Evolutionary conservation across 371 early-diverging fungal species (phyloP).

Genomic region (Coemansia sp.): DNA sequence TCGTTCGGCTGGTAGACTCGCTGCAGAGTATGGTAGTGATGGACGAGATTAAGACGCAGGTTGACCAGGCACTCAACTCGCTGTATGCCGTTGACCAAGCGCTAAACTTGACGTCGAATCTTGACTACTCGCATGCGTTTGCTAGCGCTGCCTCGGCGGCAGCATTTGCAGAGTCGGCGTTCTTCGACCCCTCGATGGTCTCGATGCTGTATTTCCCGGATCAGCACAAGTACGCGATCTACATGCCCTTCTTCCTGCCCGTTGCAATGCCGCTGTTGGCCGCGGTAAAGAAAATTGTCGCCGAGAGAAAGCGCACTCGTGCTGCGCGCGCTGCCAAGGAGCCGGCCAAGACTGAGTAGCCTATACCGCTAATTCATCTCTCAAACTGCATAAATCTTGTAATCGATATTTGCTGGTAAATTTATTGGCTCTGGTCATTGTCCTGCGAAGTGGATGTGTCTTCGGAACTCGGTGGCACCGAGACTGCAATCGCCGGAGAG

Average conservation of each 20-base stretch:
- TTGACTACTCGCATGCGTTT: slow-evolving; percentile 50
- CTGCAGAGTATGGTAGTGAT: slow-evolving; percentile 90
- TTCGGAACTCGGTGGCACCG: slow-evolving; percentile 1
- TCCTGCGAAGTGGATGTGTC: background rate
- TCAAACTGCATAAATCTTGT: too few species aligned
- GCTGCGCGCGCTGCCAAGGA: background rate
- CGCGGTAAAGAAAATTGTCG: slow-evolving; percentile 42
- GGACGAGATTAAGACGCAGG: slow-evolving; percentile 68
- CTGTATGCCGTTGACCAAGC: slow-evolving; percentile 26
- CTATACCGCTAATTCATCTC: too few species aligned
- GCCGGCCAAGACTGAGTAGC: background rate
- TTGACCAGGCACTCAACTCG: slow-evolving; percentile 48
- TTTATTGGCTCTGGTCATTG: background rate
- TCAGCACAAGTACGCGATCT: slow-evolving; percentile 95
- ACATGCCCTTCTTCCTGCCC: slow-evolving; percentile 96
- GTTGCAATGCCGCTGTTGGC: slow-evolving; percentile 73
- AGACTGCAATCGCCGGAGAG: slow-evolving; percentile 9
- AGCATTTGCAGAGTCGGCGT: slow-evolving; percentile 77
- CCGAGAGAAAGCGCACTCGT: background rate
- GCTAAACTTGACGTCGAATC: slow-evolving; percentile 20
- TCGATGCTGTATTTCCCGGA: slow-evolving; percentile 95
- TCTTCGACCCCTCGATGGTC: slow-evolving; percentile 97
- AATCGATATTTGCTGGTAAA: too few species aligned
- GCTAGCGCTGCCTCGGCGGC: slow-evolving; percentile 63
- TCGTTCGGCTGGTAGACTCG: slow-evolving; percentile 73